phyloP scores from a whole-genome alignment of 345 rosid genomes.

The Lumnitzera racemosa region DNA sequence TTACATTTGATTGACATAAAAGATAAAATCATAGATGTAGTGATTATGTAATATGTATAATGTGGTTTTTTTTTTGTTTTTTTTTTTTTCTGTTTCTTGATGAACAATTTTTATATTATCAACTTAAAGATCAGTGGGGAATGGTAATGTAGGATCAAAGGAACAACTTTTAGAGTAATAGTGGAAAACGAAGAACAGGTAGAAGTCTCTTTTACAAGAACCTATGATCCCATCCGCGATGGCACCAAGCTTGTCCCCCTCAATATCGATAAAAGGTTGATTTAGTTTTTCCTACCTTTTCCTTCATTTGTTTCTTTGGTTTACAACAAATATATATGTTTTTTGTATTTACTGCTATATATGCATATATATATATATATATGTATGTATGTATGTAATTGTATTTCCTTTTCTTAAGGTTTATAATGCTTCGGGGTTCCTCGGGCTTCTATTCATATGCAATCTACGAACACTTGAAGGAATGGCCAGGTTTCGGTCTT shows the following conservation, averaged over 20 bases:
- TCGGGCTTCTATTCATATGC: constrained; percentile 84
- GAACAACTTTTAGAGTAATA: constrained; percentile 43
- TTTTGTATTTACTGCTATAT: neutral
- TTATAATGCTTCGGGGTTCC: constrained; percentile 60
- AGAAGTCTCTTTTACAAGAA: constrained; percentile 56
- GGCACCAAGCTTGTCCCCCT: constrained; percentile 35
- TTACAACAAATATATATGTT: neutral
- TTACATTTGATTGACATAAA: too few species aligned
- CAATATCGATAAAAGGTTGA: constrained; percentile 60
- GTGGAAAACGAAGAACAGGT: constrained; percentile 43
- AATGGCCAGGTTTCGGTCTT: constrained; percentile 80
- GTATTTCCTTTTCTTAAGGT: constrained; percentile 27
- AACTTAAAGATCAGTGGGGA: neutral
- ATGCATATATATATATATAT: neutral
- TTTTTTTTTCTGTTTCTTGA: neutral
- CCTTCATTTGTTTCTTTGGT: neutral
- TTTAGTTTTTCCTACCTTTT: neutral
- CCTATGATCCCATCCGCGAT: constrained; percentile 39
- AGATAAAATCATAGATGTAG: too few species aligned
- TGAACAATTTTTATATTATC: neutral
- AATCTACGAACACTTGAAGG: constrained; percentile 55
- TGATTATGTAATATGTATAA: too few species aligned
- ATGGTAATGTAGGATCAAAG: constrained; percentile 37
- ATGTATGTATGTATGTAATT: neutral
- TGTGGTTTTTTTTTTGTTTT: too few species aligned